These are phyloP conservation scores for Cudoniella acicularis DNA, from an alignment of 495 filamentous ascomycete species.

Conservation along the genomic window DNA sequence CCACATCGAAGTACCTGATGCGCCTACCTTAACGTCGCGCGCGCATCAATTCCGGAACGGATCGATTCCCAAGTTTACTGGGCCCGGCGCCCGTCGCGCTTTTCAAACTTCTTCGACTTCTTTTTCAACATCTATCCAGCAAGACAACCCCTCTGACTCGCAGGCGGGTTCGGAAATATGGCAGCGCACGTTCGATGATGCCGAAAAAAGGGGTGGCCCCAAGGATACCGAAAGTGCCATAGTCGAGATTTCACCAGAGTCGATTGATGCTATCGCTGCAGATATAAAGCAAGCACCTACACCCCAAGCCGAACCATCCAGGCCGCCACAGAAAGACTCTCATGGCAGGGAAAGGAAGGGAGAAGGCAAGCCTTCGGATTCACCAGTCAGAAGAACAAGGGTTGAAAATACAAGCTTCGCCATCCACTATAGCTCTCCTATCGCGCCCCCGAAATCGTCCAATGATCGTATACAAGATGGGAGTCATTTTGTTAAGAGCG, in stretches of 20 bases:
- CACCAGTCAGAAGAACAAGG: not conserved
- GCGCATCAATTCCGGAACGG: not conserved
- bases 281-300: not conserved
- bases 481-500: constrained; percentile 13
- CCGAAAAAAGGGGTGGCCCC: not conserved
- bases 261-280: constrained; percentile 26
- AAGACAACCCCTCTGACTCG: too few relatives aligned
- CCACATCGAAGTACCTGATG: constrained; percentile 34
- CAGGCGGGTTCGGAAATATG: too few relatives aligned
- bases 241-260: constrained; percentile 29
- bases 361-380: not conserved
- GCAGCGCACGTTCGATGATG: not conserved
- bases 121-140: not conserved
- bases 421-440: constrained; percentile 5
- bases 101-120: not conserved
- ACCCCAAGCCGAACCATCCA: too few relatives aligned
- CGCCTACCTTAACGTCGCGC: not conserved
- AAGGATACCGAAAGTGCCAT: constrained; percentile 26
- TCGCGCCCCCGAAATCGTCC: not conserved
- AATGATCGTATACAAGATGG: not conserved
- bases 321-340: not conserved
- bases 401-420: not conserved
- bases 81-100: not conserved
- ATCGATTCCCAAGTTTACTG: not conserved
- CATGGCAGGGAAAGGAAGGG: not conserved